phyloP scores from a whole-genome alignment of 2,329 filamentous ascomycete genomes.

The Fusarium neocosmosporiellum region DNA sequence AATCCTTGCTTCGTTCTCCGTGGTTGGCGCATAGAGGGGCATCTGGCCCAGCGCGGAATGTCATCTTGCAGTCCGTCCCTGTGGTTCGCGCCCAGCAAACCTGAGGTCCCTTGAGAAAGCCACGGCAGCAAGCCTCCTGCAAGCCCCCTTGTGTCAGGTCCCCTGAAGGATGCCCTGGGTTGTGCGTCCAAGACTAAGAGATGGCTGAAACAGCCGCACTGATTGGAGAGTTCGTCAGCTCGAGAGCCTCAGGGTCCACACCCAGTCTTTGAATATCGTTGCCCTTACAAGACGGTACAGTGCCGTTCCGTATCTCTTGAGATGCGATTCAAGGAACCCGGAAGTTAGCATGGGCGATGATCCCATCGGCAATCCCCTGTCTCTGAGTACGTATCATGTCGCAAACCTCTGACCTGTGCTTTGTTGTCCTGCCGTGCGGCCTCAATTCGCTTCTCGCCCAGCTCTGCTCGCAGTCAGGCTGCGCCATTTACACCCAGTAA shows the following conservation, averaged over 20 bases:
- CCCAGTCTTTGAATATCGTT: conserved; percentile 25
- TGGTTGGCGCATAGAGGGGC: conserved; percentile 12
- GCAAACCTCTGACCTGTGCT: conserved; percentile 2
- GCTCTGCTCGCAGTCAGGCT: conserved; percentile 7
- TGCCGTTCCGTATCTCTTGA: conserved; percentile 28
- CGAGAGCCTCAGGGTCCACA: conserved; percentile 45
- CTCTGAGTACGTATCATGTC: conserved; percentile 1
- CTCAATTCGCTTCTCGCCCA: neutral
- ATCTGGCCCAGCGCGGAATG: neutral
- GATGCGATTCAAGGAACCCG: conserved; percentile 20
- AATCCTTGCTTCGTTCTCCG: conserved; percentile 22
- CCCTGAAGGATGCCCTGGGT: conserved; percentile 9
- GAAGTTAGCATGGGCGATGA: conserved; percentile 16
- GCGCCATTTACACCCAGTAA: conserved; percentile 33
- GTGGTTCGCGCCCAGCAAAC: conserved; percentile 4
- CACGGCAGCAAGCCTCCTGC: conserved; percentile 5
- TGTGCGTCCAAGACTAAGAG: conserved; percentile 17
- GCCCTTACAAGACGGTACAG: conserved; percentile 24
- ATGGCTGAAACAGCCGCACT: conserved; percentile 21
- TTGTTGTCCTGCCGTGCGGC: neutral
- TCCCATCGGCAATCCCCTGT: neutral
- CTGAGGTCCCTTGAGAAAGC: neutral
- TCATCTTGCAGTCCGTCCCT: conserved; percentile 1
- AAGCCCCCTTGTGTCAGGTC: conserved; percentile 12
- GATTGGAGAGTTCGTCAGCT: conserved; percentile 30